Evolutionary conservation across 495 filamentous ascomycete species (phyloP).

Genomic region (Aspergillus diversus): DNA sequence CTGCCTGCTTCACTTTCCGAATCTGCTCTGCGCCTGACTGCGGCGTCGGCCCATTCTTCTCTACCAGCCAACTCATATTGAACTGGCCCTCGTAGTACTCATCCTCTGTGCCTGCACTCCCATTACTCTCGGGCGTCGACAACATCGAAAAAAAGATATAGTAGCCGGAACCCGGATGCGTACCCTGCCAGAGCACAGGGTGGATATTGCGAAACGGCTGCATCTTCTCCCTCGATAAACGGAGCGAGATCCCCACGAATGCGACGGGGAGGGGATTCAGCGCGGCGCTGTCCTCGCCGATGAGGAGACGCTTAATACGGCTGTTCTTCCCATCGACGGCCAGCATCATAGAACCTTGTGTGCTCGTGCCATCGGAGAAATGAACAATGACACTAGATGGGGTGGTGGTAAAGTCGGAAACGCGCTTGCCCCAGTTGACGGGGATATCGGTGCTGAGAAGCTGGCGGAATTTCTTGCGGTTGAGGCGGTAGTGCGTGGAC

Average conservation of each 20-base stretch:
- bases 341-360: constrained; percentile 53
- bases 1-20: not conserved
- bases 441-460: constrained; percentile 53
- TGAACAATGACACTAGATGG: constrained; percentile 42
- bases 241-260: constrained; percentile 49
- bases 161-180: constrained; percentile 56
- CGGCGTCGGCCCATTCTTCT: constrained; percentile 5
- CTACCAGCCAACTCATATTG: constrained; percentile 12
- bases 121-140: constrained; percentile 7
- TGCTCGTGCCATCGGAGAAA: constrained; percentile 56
- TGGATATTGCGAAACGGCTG: constrained; percentile 53
- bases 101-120: constrained; percentile 4
- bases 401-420: constrained; percentile 40
- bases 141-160: constrained; percentile 53
- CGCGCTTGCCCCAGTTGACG: constrained; percentile 53
- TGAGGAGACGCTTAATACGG: constrained; percentile 36
- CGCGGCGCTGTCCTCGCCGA: constrained; percentile 38
- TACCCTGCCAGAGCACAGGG: constrained; percentile 64
- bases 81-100: constrained; percentile 11
- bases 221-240: constrained; percentile 44
- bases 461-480: constrained; percentile 49
- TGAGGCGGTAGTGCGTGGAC: constrained; percentile 51
- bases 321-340: constrained; percentile 61
- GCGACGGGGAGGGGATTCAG: constrained; percentile 52
- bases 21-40: not conserved